These are phyloP conservation scores for Pseudogymnoascus sp. DNA, from an alignment of 2,329 filamentous ascomycete species.

Conservation along the genomic window DNA sequence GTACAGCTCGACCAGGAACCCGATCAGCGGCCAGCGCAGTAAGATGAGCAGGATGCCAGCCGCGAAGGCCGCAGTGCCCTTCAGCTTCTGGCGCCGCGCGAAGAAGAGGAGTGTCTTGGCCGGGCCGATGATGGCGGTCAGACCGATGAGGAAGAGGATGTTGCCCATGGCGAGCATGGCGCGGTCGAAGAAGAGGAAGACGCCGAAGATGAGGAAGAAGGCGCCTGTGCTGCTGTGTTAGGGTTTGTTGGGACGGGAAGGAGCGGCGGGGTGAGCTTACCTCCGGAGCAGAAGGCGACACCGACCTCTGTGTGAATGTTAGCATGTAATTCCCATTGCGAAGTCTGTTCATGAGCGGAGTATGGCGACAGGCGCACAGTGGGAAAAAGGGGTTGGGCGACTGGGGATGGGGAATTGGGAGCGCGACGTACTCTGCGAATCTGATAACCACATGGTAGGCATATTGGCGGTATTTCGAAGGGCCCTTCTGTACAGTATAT, in stretches of 20 bases:
- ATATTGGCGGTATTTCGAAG: conserved; percentile 21
- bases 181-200: conserved; percentile 95
- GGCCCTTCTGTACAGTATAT: not conserved
- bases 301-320: conserved; percentile 67
- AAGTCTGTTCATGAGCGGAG: not conserved
- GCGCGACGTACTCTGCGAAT: conserved; percentile 74
- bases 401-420: not conserved
- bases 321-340: conserved; percentile 19
- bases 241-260: not conserved
- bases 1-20: conserved; percentile 86
- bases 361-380: conserved; percentile 21
- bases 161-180: conserved; percentile 99
- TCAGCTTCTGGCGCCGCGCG: conserved; percentile 83
- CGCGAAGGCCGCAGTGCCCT: conserved; percentile 84
- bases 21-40: conserved; percentile 81
- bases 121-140: conserved; percentile 90
- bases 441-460: conserved; percentile 82
- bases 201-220: conserved; percentile 89
- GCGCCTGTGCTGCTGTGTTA: conserved; percentile 53
- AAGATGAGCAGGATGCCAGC: conserved; percentile 78
- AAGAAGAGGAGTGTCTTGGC: conserved; percentile 93
- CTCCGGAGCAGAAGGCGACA: conserved; percentile 94
- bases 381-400: conserved; percentile 9
- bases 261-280: conserved; percentile 54
- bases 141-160: conserved; percentile 94